Conservation (phyloP, 805 yeast genomes). For the Wickerhamiella occidentalis region DNA sequence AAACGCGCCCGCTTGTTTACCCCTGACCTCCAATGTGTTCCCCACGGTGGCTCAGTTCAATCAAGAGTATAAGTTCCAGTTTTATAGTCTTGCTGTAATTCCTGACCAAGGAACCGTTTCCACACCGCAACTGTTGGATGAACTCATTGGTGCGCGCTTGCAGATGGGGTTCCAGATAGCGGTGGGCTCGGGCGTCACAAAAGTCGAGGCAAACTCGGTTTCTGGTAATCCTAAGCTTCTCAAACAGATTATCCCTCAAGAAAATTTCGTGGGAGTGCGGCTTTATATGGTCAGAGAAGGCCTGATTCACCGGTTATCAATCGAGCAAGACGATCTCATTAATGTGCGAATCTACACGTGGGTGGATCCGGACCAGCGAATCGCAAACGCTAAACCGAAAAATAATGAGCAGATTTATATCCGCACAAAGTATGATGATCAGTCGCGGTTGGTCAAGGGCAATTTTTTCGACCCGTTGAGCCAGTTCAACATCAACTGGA, state of each 20-base stretch:
- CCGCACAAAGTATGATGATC: slow-evolving; percentile 66
- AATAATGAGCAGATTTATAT: slow-evolving; percentile 37
- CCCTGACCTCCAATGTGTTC: slow-evolving; percentile 65
- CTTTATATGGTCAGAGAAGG: slow-evolving; percentile 67
- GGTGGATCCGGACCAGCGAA: slow-evolving; percentile 15
- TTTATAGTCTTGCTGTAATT: slow-evolving; percentile 53
- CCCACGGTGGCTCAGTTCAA: slow-evolving; percentile 61
- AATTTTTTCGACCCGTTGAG: slow-evolving; percentile 38
- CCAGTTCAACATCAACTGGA: slow-evolving; percentile 58
- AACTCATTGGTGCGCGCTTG: slow-evolving; percentile 74
- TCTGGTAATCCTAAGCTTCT: slow-evolving; percentile 44
- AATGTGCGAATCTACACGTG: slow-evolving; percentile 61
- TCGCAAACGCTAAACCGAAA: slow-evolving; percentile 1
- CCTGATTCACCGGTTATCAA: slow-evolving; percentile 72
- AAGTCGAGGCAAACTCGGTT: slow-evolving; percentile 50
- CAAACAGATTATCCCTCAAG: slow-evolving; percentile 43
- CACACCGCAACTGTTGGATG: slow-evolving; percentile 56
- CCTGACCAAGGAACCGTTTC: slow-evolving; percentile 44
- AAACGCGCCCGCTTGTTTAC: slow-evolving; percentile 86
- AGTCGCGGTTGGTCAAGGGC: slow-evolving; percentile 45
- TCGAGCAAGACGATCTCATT: slow-evolving; percentile 58
- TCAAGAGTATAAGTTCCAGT: slow-evolving; percentile 61
- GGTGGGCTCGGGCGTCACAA: slow-evolving; percentile 52
- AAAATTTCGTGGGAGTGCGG: slow-evolving; percentile 43
- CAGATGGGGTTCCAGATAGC: slow-evolving; percentile 86